Evolutionary conservation across 495 filamentous ascomycete genomes (phyloP), one percentile per base, ranked within the genome.

Genomic region (Sporormia fimetaria): DNA sequence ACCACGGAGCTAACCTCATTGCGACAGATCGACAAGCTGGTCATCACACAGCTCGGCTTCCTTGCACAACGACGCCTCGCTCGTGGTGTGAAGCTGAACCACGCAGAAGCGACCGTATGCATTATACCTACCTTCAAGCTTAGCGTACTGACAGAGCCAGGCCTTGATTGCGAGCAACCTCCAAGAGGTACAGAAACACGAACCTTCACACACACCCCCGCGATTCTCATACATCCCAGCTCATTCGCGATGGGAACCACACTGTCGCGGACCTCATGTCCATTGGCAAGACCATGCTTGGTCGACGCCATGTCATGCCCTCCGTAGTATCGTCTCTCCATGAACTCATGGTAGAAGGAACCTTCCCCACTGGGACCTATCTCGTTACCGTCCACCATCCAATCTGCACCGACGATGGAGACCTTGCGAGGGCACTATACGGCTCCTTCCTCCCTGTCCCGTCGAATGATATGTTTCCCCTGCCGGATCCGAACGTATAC

Each of bases 241-340:
- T 95, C 47, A 88, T 96, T 61, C 90, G 90, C 58, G 90, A 98
- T 88, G 90, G 92, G 59, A 71, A 79, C 40, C 86, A 94, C 65
- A 80, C 70, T 31, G 88, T 98, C 42, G 78, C 87, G 7, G 84
- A 92, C 54, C 81, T 98, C 58, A 95, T 96, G 87, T 68, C 74
- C 35, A 74, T 88, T 47, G 90, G 90, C 52, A 78, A 82, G 55
- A 84, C 78, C 12, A 84, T 98, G 75, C 83, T 98, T 11, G 90
- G 92, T 43, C 83, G 90, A 3, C 82, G 88, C 17, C 92, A 98
- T 59, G 90, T 98, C 47, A 67, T 86, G 11, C 86, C 92, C 17
- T 75, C 78, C 12, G 90, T 98, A 21, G 66, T 74, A 18, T 65
- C 71, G 2, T 80, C 82, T 8, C 73, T 98, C 18, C 67, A 71